phyloP scores from a whole-genome alignment of 768 basidiomycete genomes.

The Lentinula sp. region DNA sequence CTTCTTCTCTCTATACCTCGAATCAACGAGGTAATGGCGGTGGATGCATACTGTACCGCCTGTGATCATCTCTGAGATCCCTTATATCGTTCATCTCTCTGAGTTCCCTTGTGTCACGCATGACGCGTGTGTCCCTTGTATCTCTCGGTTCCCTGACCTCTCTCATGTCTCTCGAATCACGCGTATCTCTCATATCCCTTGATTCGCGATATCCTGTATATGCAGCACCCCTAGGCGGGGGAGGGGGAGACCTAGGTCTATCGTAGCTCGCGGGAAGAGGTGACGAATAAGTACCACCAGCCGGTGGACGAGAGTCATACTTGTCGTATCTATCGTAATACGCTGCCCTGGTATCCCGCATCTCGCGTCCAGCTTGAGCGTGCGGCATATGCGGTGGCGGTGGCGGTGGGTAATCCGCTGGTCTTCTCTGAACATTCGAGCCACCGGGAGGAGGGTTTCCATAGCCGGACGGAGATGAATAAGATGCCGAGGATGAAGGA shows the following conservation, averaged over 20 bases:
- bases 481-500: background rate
- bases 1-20: background rate
- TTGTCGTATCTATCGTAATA: background rate
- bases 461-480: background rate
- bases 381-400: background rate
- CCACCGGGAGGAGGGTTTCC: background rate
- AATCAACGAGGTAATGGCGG: background rate
- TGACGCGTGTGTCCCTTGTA: background rate
- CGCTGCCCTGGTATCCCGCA: background rate
- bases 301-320: background rate
- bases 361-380: background rate
- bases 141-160: background rate
- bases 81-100: background rate
- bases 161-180: background rate
- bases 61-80: background rate
- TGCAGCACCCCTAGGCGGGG: background rate
- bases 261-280: background rate
- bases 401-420: background rate
- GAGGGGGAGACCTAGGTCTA: background rate
- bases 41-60: slow-evolving; percentile 1
- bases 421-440: background rate
- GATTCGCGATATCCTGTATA: background rate
- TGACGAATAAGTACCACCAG: background rate
- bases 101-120: background rate
- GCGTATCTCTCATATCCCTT: background rate